Evolutionary conservation across 805 yeast species (phyloP).

Genomic region (Wickerhamomyces mucosus): DNA sequence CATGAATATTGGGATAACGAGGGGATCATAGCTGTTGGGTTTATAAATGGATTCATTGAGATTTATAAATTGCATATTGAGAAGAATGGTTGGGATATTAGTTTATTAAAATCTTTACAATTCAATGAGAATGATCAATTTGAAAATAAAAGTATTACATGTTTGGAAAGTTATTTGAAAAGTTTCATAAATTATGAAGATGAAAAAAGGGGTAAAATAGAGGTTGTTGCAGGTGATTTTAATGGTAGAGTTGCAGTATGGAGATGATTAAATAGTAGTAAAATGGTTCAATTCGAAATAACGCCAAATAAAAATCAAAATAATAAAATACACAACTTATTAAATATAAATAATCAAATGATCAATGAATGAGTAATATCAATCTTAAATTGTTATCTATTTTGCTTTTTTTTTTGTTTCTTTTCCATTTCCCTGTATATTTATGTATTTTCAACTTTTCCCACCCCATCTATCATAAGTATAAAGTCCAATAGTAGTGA

Average conservation of each 20-base stretch:
- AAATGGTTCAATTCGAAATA: too few relatives aligned
- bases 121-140: constrained; percentile 13
- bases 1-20: constrained; percentile 31
- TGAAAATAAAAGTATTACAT: constrained; percentile 18
- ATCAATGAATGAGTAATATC: too few relatives aligned
- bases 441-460: constrained; percentile 1
- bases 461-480: constrained; percentile 53
- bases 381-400: too few relatives aligned
- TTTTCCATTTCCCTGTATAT: too few relatives aligned
- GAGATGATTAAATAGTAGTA: constrained; percentile 23
- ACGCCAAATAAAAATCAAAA: too few relatives aligned
- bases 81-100: constrained; percentile 16
- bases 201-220: constrained; percentile 27
- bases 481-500: constrained; percentile 48
- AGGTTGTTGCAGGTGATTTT: constrained; percentile 44
- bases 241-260: constrained; percentile 42
- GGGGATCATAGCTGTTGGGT: constrained; percentile 29
- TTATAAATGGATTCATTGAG: constrained; percentile 21
- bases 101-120: constrained; percentile 15
- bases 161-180: constrained; percentile 25
- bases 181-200: constrained; percentile 26
- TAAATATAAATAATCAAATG: too few relatives aligned
- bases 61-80: constrained; percentile 23
- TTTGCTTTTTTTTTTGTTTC: too few relatives aligned
- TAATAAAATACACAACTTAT: too few relatives aligned